phyloP scores from a whole-genome alignment of 2,329 filamentous ascomycete genomes.

The Aspergillus sp. region DNA sequence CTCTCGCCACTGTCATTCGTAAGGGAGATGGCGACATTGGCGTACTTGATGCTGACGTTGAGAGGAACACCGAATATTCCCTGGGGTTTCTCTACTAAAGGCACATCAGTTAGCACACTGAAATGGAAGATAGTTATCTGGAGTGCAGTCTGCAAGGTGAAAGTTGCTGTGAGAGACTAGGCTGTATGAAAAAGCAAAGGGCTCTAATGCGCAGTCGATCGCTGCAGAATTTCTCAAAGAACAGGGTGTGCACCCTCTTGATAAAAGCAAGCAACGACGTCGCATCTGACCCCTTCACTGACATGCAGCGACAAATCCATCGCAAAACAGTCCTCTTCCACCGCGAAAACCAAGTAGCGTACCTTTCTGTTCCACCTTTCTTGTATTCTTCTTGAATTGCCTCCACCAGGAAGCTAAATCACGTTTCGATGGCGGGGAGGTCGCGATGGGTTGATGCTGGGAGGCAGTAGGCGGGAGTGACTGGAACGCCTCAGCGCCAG shows the following conservation, averaged over 20 bases:
- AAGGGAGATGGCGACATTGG: conserved; percentile 95
- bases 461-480: conserved; percentile 22
- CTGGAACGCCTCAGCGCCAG: conserved; percentile 28
- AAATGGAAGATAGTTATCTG: conserved; percentile 3
- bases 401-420: conserved; percentile 98
- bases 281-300: too few species aligned
- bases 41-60: conserved; percentile 91
- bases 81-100: conserved; percentile 39
- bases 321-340: not conserved
- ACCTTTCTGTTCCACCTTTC: conserved; percentile 62
- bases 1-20: conserved; percentile 88
- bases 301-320: too few species aligned
- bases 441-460: conserved; percentile 45
- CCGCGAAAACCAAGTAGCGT: conserved; percentile 18
- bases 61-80: conserved; percentile 95
- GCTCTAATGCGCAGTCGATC: too few species aligned
- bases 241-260: too few species aligned
- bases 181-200: too few species aligned
- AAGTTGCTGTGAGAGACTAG: not conserved
- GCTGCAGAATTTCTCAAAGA: too few species aligned
- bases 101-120: conserved; percentile 5
- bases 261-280: too few species aligned
- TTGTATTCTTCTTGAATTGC: conserved; percentile 72
- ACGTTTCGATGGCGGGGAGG: conserved; percentile 75
- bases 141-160: not conserved